phyloP scores from a whole-genome alignment of 2,329 filamentous ascomycete genomes.

The Claviceps purpurea region DNA sequence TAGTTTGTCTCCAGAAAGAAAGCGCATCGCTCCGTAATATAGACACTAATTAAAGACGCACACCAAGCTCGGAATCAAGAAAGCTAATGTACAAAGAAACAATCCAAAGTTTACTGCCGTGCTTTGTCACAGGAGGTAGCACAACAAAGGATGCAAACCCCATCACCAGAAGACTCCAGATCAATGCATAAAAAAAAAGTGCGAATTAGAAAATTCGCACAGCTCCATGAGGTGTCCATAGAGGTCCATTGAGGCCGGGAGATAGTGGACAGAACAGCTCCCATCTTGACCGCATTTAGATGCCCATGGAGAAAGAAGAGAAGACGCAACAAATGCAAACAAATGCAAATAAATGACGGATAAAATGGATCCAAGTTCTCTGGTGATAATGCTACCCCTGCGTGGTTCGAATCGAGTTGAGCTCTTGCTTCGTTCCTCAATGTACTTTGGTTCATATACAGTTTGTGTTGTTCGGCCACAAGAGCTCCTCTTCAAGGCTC shows the following conservation, averaged over 20 bases:
- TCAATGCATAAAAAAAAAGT: neutral
- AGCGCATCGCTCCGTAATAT: no score
- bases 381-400: neutral
- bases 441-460: slow-evolving; percentile 15
- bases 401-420: slow-evolving; percentile 9
- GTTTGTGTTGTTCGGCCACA: neutral
- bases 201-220: neutral
- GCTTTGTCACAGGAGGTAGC: slow-evolving; percentile 6
- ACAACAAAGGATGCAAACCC: neutral
- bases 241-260: neutral
- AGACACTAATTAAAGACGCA: no score
- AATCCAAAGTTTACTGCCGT: slow-evolving; percentile 9
- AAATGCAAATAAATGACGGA: neutral
- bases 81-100: slow-evolving; percentile 15
- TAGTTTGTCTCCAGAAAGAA: no score
- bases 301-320: neutral
- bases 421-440: slow-evolving; percentile 2
- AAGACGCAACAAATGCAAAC: neutral
- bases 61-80: no score
- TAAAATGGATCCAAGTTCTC: no score
- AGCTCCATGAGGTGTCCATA: neutral
- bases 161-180: slow-evolving; percentile 1
- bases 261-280: neutral
- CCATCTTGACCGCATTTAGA: no score
- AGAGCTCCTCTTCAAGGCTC: neutral